A percentile compares a stretch with the other conserved stretches of the same genome.
Conservation (phyloP, 2,329 filamentous ascomycete genomes). For the Trichoderma guizhouense region DNA sequence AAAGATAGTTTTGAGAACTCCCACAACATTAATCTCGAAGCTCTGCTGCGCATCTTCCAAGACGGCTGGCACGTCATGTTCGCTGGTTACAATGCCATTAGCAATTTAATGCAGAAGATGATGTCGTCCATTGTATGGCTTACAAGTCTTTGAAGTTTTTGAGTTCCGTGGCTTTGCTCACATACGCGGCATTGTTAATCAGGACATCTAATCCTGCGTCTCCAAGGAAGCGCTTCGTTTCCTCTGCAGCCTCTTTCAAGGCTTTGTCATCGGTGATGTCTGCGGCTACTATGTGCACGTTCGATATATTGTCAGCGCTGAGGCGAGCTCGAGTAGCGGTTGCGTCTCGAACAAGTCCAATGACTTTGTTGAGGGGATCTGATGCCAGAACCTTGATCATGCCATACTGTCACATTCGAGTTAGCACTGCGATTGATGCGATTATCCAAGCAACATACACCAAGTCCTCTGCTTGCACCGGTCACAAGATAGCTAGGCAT, state of each 20-base stretch:
- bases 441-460: not conserved
- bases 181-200: not conserved
- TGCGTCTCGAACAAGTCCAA: not conserved
- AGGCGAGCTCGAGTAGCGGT: not conserved
- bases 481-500: not conserved
- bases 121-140: not conserved
- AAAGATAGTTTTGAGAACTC: not conserved
- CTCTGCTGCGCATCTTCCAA: not conserved
- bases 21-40: not conserved
- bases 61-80: not conserved
- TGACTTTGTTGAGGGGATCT: not conserved
- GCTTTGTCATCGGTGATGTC: not conserved
- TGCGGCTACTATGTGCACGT: not conserved
- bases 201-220: not conserved
- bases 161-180: not conserved
- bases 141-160: not conserved
- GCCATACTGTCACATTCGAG: not conserved
- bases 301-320: not conserved
- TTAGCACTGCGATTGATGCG: not conserved
- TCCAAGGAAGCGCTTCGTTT: not conserved
- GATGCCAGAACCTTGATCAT: not conserved
- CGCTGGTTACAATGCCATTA: not conserved
- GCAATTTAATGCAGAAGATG: accelerated
- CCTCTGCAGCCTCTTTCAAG: not conserved
- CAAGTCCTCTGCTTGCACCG: not conserved